Conservation (phyloP, 306 rosid species). For the Sicyos edulis region DNA sequence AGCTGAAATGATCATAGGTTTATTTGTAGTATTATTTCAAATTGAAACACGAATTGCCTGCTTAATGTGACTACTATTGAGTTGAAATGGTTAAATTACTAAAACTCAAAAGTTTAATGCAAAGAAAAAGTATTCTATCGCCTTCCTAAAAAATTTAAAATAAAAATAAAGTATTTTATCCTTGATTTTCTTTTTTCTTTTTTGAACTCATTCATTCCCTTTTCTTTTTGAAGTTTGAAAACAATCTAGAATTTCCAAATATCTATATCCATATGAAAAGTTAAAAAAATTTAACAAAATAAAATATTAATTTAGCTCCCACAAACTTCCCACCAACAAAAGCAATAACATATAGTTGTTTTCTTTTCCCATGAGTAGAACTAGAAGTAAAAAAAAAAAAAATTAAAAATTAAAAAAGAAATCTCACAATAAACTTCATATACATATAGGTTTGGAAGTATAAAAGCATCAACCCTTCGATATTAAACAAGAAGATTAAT, state of each 20-base stretch:
- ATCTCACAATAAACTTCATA: neutral
- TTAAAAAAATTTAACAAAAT: neutral
- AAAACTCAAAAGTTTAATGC: too few species aligned
- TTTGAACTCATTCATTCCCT: neutral
- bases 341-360: neutral
- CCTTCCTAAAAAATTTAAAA: too few species aligned
- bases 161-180: neutral
- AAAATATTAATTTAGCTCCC: neutral
- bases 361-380: neutral
- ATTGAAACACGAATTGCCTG: too few species aligned
- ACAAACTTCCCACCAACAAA: too few species aligned
- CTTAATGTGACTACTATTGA: too few species aligned
- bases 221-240: neutral
- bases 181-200: too few species aligned
- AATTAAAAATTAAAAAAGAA: neutral
- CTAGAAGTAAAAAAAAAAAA: neutral
- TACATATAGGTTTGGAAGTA: neutral
- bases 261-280: neutral
- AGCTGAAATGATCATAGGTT: too few species aligned
- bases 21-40: too few species aligned
- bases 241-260: neutral
- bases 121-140: too few species aligned
- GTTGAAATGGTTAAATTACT: too few species aligned
- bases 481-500: slow-evolving; percentile 18
- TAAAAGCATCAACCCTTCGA: neutral